Conservation (phyloP, 2,329 filamentous ascomycete genomes). For the Aspergillus nomiae region DNA sequence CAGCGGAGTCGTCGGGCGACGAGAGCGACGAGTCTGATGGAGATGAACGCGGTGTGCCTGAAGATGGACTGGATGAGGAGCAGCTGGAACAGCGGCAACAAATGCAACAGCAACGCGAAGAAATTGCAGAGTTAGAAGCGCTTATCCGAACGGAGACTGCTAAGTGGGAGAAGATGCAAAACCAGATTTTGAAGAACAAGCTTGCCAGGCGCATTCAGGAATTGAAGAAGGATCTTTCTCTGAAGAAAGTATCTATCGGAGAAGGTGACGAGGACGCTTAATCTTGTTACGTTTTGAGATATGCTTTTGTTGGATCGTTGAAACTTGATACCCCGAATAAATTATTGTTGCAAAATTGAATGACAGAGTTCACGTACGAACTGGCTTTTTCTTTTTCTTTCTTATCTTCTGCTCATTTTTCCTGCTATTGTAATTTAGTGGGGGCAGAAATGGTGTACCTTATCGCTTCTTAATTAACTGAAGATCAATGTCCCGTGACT, state of each 20-base stretch:
- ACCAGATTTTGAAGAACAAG: slow-evolving; percentile 45
- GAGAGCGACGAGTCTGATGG: slow-evolving; percentile 43
- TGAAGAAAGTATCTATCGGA: slow-evolving; percentile 47
- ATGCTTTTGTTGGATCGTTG: not conserved
- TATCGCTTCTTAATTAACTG: not conserved
- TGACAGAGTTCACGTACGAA: not conserved
- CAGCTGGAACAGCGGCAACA: slow-evolving; percentile 44
- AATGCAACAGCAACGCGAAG: slow-evolving; percentile 47
- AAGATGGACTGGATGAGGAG: slow-evolving; percentile 47
- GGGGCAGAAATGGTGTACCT: not conserved
- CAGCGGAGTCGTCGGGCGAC: slow-evolving; percentile 43
- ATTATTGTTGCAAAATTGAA: not conserved
- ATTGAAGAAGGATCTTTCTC: slow-evolving; percentile 45
- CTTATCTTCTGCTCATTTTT: not conserved
- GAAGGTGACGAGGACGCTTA: slow-evolving; percentile 37
- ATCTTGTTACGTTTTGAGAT: slow-evolving; percentile 11
- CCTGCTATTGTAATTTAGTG: not conserved
- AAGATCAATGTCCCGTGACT: not conserved
- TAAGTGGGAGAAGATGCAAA: slow-evolving; percentile 43
- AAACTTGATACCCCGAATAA: slow-evolving; percentile 16
- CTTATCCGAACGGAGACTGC: slow-evolving; percentile 41
- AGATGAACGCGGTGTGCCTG: slow-evolving; percentile 37
- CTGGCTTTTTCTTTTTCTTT: not conserved
- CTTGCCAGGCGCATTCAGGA: slow-evolving; percentile 47
- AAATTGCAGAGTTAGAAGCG: slow-evolving; percentile 46